Evolutionary conservation across 371 early-diverging fungal genomes (phyloP).

Genomic region (Actinomucor elegans): DNA sequence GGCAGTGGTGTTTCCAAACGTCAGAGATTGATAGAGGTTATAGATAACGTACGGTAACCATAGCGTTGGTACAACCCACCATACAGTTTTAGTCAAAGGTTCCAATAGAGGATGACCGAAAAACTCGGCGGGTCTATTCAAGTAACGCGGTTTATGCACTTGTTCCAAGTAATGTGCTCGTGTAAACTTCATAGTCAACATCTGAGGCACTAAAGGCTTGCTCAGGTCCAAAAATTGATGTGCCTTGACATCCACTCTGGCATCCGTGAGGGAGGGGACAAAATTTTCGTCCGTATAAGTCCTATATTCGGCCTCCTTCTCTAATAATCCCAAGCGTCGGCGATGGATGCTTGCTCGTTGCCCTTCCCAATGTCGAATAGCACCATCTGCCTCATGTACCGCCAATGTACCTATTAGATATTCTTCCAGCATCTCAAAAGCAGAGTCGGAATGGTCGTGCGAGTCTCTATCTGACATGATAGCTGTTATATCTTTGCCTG

Average conservation of each 20-base stretch:
- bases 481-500: slow-evolving; percentile 70
- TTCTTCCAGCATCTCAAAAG: slow-evolving; percentile 83
- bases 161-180: slow-evolving; percentile 86
- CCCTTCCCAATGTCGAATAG: slow-evolving; percentile 7
- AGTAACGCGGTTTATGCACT: slow-evolving; percentile 88
- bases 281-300: slow-evolving; percentile 53
- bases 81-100: slow-evolving; percentile 82
- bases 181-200: slow-evolving; percentile 67
- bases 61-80: slow-evolving; percentile 88
- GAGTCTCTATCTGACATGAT: slow-evolving; percentile 72
- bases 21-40: slow-evolving; percentile 29
- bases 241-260: slow-evolving; percentile 46
- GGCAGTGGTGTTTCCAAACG: slow-evolving; percentile 22
- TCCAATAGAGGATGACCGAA: slow-evolving; percentile 80
- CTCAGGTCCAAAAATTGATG: slow-evolving; percentile 80
- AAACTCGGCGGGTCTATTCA: slow-evolving; percentile 75
- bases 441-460: slow-evolving; percentile 83
- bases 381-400: not conserved
- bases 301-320: slow-evolving; percentile 27
- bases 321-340: slow-evolving; percentile 14
- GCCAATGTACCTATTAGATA: slow-evolving; percentile 73
- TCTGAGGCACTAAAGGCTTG: slow-evolving; percentile 83
- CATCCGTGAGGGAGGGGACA: slow-evolving; percentile 43
- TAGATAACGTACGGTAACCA: slow-evolving; percentile 78
- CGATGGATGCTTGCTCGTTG: slow-evolving; percentile 22